Percentiles rank a stretch among this genome's conserved stretches.
phyloP scores from a whole-genome alignment of 768 basidiomycete species.

The Sporobolomyces pararoseus region DNA sequence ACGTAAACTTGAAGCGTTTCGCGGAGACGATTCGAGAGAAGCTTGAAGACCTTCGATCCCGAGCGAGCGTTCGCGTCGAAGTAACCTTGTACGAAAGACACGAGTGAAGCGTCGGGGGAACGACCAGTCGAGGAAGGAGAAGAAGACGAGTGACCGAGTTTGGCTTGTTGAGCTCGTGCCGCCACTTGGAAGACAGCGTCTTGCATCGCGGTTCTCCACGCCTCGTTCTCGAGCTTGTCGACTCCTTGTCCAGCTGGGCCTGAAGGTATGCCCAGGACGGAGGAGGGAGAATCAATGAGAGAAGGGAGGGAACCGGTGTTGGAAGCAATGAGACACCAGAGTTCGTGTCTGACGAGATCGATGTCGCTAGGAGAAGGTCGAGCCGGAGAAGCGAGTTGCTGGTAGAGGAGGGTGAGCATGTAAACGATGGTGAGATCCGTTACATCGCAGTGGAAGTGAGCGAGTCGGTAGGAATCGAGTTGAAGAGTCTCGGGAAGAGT shows the following conservation, averaged over 20 bases:
- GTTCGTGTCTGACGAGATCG: slow-evolving; percentile 65
- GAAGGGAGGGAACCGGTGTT: slow-evolving; percentile 7
- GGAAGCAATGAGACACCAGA: slow-evolving; percentile 59
- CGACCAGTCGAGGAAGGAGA: background rate
- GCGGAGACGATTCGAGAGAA: slow-evolving; percentile 31
- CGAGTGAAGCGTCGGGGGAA: slow-evolving; percentile 18
- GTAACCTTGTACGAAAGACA: slow-evolving; percentile 31
- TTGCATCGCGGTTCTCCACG: slow-evolving; percentile 59
- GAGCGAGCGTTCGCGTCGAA: slow-evolving; percentile 34
- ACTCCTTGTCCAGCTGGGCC: slow-evolving; percentile 26
- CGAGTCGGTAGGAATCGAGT: slow-evolving; percentile 69
- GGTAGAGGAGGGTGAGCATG: slow-evolving; percentile 75
- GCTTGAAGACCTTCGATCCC: slow-evolving; percentile 33
- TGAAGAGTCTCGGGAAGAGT: slow-evolving; percentile 75
- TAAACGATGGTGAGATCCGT: slow-evolving; percentile 70
- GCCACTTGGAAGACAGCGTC: slow-evolving; percentile 74
- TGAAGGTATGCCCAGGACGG: slow-evolving; percentile 12
- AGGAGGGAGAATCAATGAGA: slow-evolving; percentile 9
- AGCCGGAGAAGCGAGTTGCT: slow-evolving; percentile 57
- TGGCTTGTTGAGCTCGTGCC: slow-evolving; percentile 55
- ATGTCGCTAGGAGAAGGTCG: slow-evolving; percentile 52
- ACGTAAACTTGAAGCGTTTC: slow-evolving; percentile 17
- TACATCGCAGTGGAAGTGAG: slow-evolving; percentile 65
- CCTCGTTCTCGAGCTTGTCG: slow-evolving; percentile 40
- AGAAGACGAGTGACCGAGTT: background rate